Base-by-base conservation (phyloP, 306 rosid genomes). In the Vigna angularis region DNA sequence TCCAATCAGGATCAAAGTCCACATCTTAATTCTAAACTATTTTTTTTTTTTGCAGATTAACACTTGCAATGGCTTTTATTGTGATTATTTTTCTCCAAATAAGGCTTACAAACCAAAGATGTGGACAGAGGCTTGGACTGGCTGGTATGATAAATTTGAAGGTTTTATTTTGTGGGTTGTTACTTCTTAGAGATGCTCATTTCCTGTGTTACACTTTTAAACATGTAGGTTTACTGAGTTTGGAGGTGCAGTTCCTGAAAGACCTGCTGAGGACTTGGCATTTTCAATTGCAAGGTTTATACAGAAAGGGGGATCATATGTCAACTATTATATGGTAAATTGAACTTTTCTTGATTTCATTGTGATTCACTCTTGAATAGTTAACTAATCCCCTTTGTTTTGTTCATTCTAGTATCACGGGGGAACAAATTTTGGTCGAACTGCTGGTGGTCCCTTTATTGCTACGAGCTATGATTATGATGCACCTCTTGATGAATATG, bases 111-210 rank as follows among this genome's bases (percentile, higher is more conserved):
- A 95, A 84, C 99, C 99, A 47, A 95, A 95, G 88, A 93, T 95
- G 96, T 95, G 99, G 99, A 95, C 99, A 12, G 99, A 95, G 87
- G 98, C 97, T 77, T 95, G 99, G 99, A 95, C 93, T 56, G 99
- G 93, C 83, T 95, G 99, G 99, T 93, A 90, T 73, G 20, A 70
- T 24, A 38, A 24, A 45, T 81, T 58, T 50, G 32, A 51, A 72
- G 20, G 76, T 81, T 73, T 56, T 74, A 30, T 70, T 71, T 49
- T 14, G 63, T 55, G 58, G 57, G 20, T 56, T 83, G 71, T 76
- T 51, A 10, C 7, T 77, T 47, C 42, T 52, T 10, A 74, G 2
- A 49, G 30, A 8, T 74, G 45, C 56, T 70, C 63, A 66, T 72
- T 61, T 47, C 50, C 45, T 75, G 26, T 13, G 26, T 69, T 70